Conservation (phyloP, 768 basidiomycete species). For the Agrocybe praecox region DNA sequence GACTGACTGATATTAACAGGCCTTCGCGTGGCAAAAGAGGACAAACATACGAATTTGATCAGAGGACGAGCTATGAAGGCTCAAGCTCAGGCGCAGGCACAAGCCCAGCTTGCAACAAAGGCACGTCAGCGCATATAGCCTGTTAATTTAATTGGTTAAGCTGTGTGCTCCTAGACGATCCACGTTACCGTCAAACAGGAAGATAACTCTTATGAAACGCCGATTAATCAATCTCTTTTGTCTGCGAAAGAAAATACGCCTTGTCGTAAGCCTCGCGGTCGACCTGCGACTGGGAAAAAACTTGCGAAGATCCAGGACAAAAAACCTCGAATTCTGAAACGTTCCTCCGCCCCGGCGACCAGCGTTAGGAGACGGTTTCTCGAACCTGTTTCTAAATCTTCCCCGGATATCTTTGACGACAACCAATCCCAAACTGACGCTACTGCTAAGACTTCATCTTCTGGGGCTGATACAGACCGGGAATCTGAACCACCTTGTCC, state of each 20-base stretch:
- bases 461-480: slow-evolving; percentile 26
- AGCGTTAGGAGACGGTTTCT: neutral
- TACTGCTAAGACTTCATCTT: slow-evolving; percentile 11
- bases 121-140: slow-evolving; percentile 6
- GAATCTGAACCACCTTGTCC: slow-evolving; percentile 23
- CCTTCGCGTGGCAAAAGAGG: slow-evolving; percentile 65
- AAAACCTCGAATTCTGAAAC: slow-evolving; percentile 8
- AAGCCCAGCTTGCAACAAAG: slow-evolving; percentile 12
- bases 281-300: slow-evolving; percentile 7
- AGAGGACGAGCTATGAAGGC: slow-evolving; percentile 43
- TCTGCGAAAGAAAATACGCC: neutral
- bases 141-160: slow-evolving; percentile 1
- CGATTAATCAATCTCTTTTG: slow-evolving; percentile 1
- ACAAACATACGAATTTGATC: slow-evolving; percentile 56
- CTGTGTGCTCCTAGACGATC: slow-evolving; percentile 7
- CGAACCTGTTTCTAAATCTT: slow-evolving; percentile 5
- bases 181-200: slow-evolving; percentile 8
- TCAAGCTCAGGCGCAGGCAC: slow-evolving; percentile 5
- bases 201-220: slow-evolving; percentile 3
- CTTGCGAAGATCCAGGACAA: slow-evolving; percentile 18
- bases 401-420: slow-evolving; percentile 13
- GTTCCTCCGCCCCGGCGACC: neutral
- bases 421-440: slow-evolving; percentile 14
- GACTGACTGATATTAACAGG: slow-evolving; percentile 29
- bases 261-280: slow-evolving; percentile 14